phyloP scores from a whole-genome alignment of 768 basidiomycete species.

The Trametes cinnabarina region DNA sequence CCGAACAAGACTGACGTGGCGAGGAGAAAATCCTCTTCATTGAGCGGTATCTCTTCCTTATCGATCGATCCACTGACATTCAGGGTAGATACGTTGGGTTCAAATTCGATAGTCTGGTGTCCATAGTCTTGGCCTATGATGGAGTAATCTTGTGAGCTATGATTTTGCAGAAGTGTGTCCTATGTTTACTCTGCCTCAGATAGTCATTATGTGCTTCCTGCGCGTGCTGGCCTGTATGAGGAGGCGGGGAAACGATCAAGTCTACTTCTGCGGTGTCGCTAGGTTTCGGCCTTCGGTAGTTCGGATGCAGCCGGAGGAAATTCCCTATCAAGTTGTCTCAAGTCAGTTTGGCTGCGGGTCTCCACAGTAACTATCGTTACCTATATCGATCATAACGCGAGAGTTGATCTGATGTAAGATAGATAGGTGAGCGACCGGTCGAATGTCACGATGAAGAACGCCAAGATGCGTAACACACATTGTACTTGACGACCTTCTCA shows the following conservation, averaged over 20 bases:
- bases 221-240: no score
- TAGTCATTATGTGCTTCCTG: no score
- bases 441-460: no score
- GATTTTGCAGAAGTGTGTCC: no score
- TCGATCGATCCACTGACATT: neutral
- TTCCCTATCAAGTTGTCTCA: constrained; percentile 37
- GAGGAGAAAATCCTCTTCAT: constrained; percentile 51
- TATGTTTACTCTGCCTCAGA: no score
- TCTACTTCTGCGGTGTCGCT: neutral
- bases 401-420: constrained; percentile 46
- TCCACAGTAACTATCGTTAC: no score
- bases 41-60: constrained; percentile 7
- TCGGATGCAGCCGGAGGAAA: constrained; percentile 48
- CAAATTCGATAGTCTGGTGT: no score
- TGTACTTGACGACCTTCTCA: constrained; percentile 43
- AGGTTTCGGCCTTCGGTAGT: constrained; percentile 2
- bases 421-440: no score
- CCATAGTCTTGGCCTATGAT: no score
- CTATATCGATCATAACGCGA: constrained; percentile 62
- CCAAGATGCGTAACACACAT: constrained; percentile 35
- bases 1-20: constrained; percentile 56
- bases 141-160: no score
- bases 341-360: no score
- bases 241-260: no score
- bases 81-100: constrained; percentile 1